These are phyloP conservation scores for Priceomyces melissophilus DNA, from an alignment of 805 yeast genomes.

Conservation along the genomic window DNA sequence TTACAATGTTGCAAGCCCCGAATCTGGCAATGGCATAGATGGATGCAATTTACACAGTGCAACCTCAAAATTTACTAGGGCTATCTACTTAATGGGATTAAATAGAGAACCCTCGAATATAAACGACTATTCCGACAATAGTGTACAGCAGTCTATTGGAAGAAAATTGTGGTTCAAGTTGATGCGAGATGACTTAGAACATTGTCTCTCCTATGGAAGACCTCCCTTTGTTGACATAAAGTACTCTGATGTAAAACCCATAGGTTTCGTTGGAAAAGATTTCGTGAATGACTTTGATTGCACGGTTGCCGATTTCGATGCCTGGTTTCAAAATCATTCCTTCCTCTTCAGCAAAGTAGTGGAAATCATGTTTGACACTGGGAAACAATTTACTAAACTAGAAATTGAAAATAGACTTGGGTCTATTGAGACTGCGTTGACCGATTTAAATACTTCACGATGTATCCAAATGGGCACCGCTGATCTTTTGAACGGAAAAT, in stretches of 20 bases:
- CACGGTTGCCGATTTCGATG: neutral
- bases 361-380: neutral
- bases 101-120: neutral
- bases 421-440: neutral
- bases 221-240: neutral
- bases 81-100: neutral
- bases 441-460: neutral
- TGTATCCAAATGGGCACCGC: neutral
- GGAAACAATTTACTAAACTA: neutral
- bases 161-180: neutral
- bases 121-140: neutral
- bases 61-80: neutral
- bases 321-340: conserved; percentile 1
- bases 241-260: neutral
- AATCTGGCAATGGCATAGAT: neutral
- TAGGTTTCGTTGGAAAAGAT: neutral
- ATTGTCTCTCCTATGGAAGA: conserved; percentile 1
- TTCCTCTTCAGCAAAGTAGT: neutral
- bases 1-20: too few relatives aligned
- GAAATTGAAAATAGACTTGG: neutral
- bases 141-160: neutral
- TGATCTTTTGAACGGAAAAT: neutral
- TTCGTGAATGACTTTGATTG: neutral
- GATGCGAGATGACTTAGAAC: neutral
- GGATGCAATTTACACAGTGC: neutral